Evolutionary conservation across 805 yeast species (phyloP).

Genomic region (Monosporozyma aerobia): DNA sequence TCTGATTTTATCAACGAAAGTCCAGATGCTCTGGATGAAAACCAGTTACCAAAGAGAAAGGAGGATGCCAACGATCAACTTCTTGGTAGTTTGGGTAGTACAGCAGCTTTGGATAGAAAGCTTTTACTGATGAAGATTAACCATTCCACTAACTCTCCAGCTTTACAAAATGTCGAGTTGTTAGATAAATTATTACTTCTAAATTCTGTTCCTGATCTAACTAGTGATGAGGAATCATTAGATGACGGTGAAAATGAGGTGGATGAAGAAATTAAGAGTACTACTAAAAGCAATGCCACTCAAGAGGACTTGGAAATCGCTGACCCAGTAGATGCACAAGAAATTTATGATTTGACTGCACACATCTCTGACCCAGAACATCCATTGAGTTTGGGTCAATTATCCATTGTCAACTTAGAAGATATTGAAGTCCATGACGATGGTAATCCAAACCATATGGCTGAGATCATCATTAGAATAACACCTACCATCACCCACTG

Average conservation of each 20-base stretch:
- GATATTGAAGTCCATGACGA: constrained; percentile 68
- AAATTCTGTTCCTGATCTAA: constrained; percentile 20
- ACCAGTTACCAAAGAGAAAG: constrained; percentile 64
- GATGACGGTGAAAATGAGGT: constrained; percentile 11
- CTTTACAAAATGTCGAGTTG: constrained; percentile 21
- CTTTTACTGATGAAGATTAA: constrained; percentile 21
- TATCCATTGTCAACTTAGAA: constrained; percentile 80
- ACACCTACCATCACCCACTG: constrained; percentile 99
- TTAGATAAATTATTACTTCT: constrained; percentile 20
- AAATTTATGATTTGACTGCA: constrained; percentile 77
- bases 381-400: constrained; percentile 87
- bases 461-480: constrained; percentile 70
- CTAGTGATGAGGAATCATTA: constrained; percentile 13
- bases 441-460: constrained; percentile 44
- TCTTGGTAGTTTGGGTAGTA: constrained; percentile 11
- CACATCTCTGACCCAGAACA: constrained; percentile 95
- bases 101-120: constrained; percentile 15
- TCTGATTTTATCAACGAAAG: constrained; percentile 85
- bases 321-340: constrained; percentile 81
- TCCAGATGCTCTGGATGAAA: constrained; percentile 72
- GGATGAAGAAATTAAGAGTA: constrained; percentile 1
- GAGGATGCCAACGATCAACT: constrained; percentile 20
- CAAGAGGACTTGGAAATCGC: constrained; percentile 18
- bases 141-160: constrained; percentile 18
- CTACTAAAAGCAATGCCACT: neutral